Percentiles rank a stretch among this genome's conserved stretches.
Evolutionary conservation across 2,329 filamentous ascomycete species (phyloP).

Genomic region (Falciphora oryzae): DNA sequence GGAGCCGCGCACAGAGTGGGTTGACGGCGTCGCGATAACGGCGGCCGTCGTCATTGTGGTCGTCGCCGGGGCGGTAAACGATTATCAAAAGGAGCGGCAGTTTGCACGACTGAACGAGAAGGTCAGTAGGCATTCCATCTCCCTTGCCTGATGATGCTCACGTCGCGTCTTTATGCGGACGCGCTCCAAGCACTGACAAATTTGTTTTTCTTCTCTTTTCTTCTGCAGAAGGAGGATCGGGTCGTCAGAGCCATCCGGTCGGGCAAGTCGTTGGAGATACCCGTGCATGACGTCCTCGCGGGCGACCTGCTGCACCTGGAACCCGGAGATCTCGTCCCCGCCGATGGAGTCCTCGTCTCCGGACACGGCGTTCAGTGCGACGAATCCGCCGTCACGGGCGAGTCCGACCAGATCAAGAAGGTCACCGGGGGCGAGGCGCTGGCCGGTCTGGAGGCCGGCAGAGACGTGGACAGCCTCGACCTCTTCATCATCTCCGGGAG

Average conservation of each 20-base stretch:
- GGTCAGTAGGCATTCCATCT: background rate
- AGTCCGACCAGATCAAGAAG: conserved; percentile 65
- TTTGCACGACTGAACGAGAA: conserved; percentile 49
- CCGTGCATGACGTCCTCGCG: conserved; percentile 58
- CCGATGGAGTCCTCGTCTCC: conserved; percentile 58
- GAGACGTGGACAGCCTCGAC: conserved; percentile 45
- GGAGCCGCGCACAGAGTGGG: too few species aligned
- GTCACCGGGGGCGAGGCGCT: conserved; percentile 52
- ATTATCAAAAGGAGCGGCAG: too few species aligned
- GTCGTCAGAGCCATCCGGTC: conserved; percentile 58
- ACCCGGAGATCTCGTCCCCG: conserved; percentile 60
- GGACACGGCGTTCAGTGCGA: conserved; percentile 63
- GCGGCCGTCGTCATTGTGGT: too few species aligned
- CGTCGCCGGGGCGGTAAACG: too few species aligned
- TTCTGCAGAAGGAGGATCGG: conserved; percentile 58
- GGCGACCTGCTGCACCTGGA: conserved; percentile 65
- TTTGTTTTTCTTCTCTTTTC: too few species aligned
- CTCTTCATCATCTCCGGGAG: conserved; percentile 57
- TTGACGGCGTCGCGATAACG: too few species aligned
- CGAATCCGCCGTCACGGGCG: conserved; percentile 63
- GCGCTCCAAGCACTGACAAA: too few species aligned
- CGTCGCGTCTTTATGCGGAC: too few species aligned
- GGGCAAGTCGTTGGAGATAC: conserved; percentile 53
- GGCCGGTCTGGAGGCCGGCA: conserved; percentile 42
- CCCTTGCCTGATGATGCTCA: too few species aligned